Base-by-base conservation (phyloP, 306 rosid species). In the Dalbergia cochinchinensis region DNA sequence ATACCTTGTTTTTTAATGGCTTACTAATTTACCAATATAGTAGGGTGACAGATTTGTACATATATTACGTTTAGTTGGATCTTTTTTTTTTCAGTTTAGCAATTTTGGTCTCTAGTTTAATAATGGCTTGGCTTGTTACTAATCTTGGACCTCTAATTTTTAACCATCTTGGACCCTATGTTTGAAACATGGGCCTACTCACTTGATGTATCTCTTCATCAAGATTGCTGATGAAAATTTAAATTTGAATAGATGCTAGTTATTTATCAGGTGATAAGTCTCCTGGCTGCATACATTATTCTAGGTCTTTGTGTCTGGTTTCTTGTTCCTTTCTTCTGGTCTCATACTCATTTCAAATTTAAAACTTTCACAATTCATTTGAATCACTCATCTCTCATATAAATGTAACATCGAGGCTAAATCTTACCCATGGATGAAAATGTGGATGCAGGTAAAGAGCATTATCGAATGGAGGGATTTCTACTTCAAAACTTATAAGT, bases 401-500 rank as follows among this genome's bases (percentile, higher is more conserved):
- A 45, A 11, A 65, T 83, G 41, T 65, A 57, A 71, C 62, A 33
- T 69, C 71, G n/a, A 59, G 19, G 63, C 18, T 68, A 26, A 78
- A 44, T 15, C 78, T 77, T 47, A 65, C 55, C 37, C 8, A 11
- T 5, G 42, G 26, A 61, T 73, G 53, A 78, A 81, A 65, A 39
- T 53, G 41, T 53, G 62, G 64, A 11, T 91, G 78, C 86, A 94
- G 97, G 97, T 94, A 73, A 94, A 94, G 91, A 90, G 97, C 78
- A 74, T 94, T 61, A 92, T 94, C 79, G 99, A 90, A 42, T 94
- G 99, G 99, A 87, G 97, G 81, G 92, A 87, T 79, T 94, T 94
- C 89, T 94, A 94, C 86, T 48, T 67, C 62, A 85, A 83, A 89
- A 82, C 83, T 66, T 92, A 94, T 85, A 92, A 55, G 99, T 94